These are phyloP conservation scores for Anisodus tanguticus DNA, from an alignment of 257 asterid genomes.

Conservation along the genomic window DNA sequence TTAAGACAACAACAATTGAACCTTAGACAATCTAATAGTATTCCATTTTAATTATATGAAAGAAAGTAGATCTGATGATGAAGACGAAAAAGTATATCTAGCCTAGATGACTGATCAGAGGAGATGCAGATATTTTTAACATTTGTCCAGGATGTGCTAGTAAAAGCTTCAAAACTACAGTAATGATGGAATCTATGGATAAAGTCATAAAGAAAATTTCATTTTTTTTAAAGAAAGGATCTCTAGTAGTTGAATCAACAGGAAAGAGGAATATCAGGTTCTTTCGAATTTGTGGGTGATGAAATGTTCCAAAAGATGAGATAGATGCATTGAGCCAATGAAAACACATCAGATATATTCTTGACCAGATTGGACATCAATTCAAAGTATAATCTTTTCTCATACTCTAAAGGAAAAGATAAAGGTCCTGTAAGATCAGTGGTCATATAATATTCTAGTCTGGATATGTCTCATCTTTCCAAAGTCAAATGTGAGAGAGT, in stretches of 20 bases:
- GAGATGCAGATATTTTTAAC: neutral
- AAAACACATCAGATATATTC: conserved; percentile 9
- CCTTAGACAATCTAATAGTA: too few species aligned
- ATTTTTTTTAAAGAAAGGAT: conserved; percentile 33
- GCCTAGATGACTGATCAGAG: neutral
- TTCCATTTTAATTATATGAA: too few species aligned
- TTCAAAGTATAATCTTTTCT: neutral
- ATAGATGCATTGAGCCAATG: conserved; percentile 8
- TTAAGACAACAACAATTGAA: neutral
- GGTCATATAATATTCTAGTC: neutral
- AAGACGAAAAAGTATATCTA: neutral
- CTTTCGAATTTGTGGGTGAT: conserved; percentile 42
- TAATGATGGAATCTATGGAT: conserved; percentile 43
- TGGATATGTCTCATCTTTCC: neutral
- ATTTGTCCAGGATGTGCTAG: neutral
- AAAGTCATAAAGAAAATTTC: conserved; percentile 29
- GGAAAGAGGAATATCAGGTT: conserved; percentile 34
- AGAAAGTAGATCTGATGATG: too few species aligned
- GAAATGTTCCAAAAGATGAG: conserved; percentile 75
- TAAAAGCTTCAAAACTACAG: conserved; percentile 40
- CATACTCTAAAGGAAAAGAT: neutral
- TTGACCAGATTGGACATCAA: neutral
- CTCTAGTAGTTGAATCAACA: conserved; percentile 43
- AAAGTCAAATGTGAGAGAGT: neutral
- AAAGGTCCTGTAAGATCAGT: neutral